A percentile compares a stretch with the other conserved stretches of the same genome.
Conservation (phyloP, 495 filamentous ascomycete genomes). For the Penicillium taxi region DNA sequence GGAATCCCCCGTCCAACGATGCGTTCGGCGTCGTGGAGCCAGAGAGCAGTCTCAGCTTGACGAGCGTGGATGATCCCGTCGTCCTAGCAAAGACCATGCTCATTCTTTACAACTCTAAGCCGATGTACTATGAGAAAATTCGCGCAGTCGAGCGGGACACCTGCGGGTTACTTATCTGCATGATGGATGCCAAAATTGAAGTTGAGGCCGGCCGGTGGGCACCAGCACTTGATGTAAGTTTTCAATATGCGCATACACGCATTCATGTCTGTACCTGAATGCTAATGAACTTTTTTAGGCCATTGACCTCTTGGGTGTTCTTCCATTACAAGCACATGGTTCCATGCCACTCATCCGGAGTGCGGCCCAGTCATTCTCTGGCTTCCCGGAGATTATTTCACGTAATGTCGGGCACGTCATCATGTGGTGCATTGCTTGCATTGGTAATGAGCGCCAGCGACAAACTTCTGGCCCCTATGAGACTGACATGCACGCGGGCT, state of each 20-base stretch:
- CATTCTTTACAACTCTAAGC: constrained; percentile 65
- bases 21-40: constrained; percentile 24
- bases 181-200: constrained; percentile 66
- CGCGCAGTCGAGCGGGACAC: constrained; percentile 57
- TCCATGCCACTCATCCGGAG: constrained; percentile 65
- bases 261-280: constrained; percentile 7
- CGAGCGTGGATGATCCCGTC: constrained; percentile 77
- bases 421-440: constrained; percentile 85
- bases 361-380: constrained; percentile 66
- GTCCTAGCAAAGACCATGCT: constrained; percentile 73
- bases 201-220: constrained; percentile 68
- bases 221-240: constrained; percentile 71
- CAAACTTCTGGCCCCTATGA: constrained; percentile 59
- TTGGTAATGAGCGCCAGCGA: constrained; percentile 62
- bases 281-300: constrained; percentile 40
- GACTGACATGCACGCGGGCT: constrained; percentile 60
- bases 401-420: constrained; percentile 82
- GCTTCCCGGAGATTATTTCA: constrained; percentile 65
- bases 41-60: constrained; percentile 66
- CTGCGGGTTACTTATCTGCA: constrained; percentile 62
- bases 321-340: constrained; percentile 64
- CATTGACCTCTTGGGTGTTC: constrained; percentile 63
- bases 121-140: constrained; percentile 65
- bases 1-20: constrained; percentile 9
- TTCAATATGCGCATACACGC: constrained; percentile 1